phyloP scores from a whole-genome alignment of 176 grass and related monocot genomes.

The Alloteropsis semialata region DNA sequence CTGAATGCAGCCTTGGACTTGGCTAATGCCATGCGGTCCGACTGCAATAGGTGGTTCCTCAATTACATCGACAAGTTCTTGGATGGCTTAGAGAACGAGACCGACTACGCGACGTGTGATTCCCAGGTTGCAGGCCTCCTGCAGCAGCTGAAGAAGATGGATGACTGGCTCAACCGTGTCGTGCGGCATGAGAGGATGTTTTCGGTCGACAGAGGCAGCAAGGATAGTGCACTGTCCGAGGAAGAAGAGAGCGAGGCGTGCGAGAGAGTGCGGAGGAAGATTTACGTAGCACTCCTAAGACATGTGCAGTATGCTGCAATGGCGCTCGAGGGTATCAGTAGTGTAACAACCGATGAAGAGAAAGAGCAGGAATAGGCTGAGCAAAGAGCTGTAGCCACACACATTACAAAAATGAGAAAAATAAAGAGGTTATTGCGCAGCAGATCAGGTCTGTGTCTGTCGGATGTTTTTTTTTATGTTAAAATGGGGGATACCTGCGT shows the following conservation, averaged over 20 bases:
- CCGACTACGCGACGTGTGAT: constrained; percentile 21
- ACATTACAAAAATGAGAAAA: not conserved
- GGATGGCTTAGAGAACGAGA: constrained; percentile 46
- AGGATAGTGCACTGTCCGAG: constrained; percentile 45
- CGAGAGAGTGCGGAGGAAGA: constrained; percentile 71
- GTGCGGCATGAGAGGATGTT: constrained; percentile 35
- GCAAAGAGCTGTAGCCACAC: not conserved
- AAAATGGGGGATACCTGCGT: too few relatives aligned
- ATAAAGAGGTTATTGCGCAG: not conserved
- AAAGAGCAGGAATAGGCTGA: constrained; percentile 35
- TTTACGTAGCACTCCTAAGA: constrained; percentile 63
- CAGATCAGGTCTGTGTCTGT: not conserved
- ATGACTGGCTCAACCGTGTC: constrained; percentile 79
- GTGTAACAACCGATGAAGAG: constrained; percentile 55
- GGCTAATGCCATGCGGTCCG: constrained; percentile 36
- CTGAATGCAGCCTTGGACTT: constrained; percentile 40
- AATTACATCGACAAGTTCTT: constrained; percentile 80
- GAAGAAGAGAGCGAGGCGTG: constrained; percentile 76
- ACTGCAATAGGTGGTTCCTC: constrained; percentile 78
- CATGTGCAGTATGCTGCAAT: constrained; percentile 70
- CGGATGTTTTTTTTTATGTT: too few relatives aligned
- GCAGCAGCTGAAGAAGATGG: constrained; percentile 83
- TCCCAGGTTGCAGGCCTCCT: constrained; percentile 51
- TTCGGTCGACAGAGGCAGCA: constrained; percentile 35
- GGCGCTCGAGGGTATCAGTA: constrained; percentile 51